phyloP scores from a whole-genome alignment of 768 basidiomycete species.

The Lactifluus piperatus region DNA sequence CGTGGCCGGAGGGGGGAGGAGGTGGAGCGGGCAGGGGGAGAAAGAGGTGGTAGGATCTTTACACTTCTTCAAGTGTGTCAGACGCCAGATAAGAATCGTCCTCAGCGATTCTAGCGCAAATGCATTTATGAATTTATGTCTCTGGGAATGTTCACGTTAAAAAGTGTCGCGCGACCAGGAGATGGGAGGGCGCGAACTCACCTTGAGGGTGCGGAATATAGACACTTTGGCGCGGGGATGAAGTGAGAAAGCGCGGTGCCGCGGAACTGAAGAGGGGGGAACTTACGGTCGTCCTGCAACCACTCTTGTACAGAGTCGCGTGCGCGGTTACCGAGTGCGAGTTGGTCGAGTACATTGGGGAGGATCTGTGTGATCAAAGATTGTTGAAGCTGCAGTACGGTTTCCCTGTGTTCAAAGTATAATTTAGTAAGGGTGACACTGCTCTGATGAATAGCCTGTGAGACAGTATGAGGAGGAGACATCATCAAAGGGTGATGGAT shows the following conservation, averaged over 20 bases:
- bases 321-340: slow-evolving; percentile 39
- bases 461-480: not conserved
- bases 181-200: slow-evolving; percentile 21
- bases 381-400: slow-evolving; percentile 39
- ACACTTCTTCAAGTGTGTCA: slow-evolving; percentile 22
- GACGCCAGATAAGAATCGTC: slow-evolving; percentile 49
- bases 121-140: slow-evolving; percentile 55
- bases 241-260: not conserved
- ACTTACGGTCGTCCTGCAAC: slow-evolving; percentile 59
- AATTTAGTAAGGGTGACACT: slow-evolving; percentile 39
- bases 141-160: slow-evolving; percentile 36
- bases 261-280: not conserved
- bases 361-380: slow-evolving; percentile 49
- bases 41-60: slow-evolving; percentile 5
- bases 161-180: not conserved
- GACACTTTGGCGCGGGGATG: slow-evolving; percentile 22
- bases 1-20: slow-evolving; percentile 40
- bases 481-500: not conserved
- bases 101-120: slow-evolving; percentile 53
- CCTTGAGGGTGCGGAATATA: slow-evolving; percentile 41
- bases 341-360: slow-evolving; percentile 51
- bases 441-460: slow-evolving; percentile 25
- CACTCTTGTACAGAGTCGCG: slow-evolving; percentile 49
- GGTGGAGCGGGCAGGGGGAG: slow-evolving; percentile 23
- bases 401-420: slow-evolving; percentile 41